Percentiles rank a stretch among this genome's conserved stretches.
Evolutionary conservation across 1,139 yeast species (phyloP).

Genomic region (Taphrina wiesneri): DNA sequence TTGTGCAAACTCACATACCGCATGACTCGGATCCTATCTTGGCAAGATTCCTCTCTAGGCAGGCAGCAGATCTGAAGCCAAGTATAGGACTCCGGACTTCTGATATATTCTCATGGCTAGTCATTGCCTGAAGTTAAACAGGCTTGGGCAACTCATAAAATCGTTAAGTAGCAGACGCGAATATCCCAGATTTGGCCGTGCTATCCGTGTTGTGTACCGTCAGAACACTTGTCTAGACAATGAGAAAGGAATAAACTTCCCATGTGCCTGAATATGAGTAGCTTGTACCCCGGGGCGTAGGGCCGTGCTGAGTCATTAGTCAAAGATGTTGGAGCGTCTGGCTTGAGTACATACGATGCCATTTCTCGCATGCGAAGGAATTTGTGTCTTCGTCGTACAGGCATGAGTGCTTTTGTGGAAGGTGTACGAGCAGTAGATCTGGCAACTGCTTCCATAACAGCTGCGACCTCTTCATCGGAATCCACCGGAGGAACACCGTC

Average conservation of each 20-base stretch:
- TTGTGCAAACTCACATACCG: no score
- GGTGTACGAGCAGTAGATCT: slow-evolving; percentile 44
- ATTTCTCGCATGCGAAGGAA: slow-evolving; percentile 71
- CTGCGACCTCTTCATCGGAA: slow-evolving; percentile 93
- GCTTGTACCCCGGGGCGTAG: slow-evolving; percentile 23
- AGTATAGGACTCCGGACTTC: no score
- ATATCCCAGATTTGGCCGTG: no score
- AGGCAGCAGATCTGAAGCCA: no score
- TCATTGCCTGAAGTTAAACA: no score
- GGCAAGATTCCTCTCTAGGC: no score
- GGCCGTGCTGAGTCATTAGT: background rate
- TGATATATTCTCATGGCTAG: no score
- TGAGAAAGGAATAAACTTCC: slow-evolving; percentile 17
- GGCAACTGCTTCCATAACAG: slow-evolving; percentile 87
- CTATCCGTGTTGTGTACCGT: background rate
- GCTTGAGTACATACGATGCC: slow-evolving; percentile 35
- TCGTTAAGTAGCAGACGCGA: no score
- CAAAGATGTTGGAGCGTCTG: background rate
- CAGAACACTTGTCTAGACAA: slow-evolving; percentile 3
- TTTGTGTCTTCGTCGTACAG: slow-evolving; percentile 67
- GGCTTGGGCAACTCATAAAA: no score
- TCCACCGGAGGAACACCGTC: slow-evolving; percentile 43
- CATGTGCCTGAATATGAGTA: slow-evolving; percentile 21
- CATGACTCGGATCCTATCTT: no score
- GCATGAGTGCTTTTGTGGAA: slow-evolving; percentile 58